Conservation (phyloP, 1,284 basidiomycete genomes). For the Dichomitus squalens region DNA sequence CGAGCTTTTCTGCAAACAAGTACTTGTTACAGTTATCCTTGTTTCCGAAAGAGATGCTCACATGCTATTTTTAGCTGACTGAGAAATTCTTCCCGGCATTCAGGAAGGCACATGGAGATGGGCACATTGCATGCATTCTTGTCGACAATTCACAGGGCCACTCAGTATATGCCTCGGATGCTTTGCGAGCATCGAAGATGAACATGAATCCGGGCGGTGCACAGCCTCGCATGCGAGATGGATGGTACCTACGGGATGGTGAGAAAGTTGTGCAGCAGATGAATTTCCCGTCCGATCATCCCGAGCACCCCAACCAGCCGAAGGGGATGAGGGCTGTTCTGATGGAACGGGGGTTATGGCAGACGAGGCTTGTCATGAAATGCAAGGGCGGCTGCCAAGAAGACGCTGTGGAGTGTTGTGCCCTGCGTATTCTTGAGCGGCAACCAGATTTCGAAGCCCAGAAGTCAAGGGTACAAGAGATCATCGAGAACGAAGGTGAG, state of each 20-base stretch:
- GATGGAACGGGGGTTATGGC: constrained; percentile 32
- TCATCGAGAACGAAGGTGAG: constrained; percentile 17
- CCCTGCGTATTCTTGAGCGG: constrained; percentile 2
- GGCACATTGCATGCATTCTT: constrained; percentile 37
- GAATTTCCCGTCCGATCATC: constrained; percentile 35
- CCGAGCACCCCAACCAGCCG: constrained; percentile 29
- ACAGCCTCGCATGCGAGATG: constrained; percentile 35
- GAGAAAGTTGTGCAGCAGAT: constrained; percentile 34
- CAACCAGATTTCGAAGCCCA: constrained; percentile 37
- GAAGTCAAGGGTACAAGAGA: constrained; percentile 31
- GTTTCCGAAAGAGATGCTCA: not conserved
- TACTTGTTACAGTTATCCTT: constrained; percentile 14
- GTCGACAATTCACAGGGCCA: constrained; percentile 47
- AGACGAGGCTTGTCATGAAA: constrained; percentile 23
- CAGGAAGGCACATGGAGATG: constrained; percentile 34
- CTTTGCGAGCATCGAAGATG: constrained; percentile 36
- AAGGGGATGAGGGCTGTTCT: constrained; percentile 42
- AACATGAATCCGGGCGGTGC: constrained; percentile 42
- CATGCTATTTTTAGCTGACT: constrained; percentile 13
- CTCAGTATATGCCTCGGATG: constrained; percentile 40
- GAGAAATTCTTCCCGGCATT: constrained; percentile 42
- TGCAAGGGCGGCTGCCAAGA: constrained; percentile 26
- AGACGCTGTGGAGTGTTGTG: constrained; percentile 13
- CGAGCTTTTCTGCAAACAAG: constrained; percentile 41
- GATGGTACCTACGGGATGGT: constrained; percentile 34